phyloP scores from a whole-genome alignment of 768 basidiomycete species.

The Brasilioporus rufonigricans region DNA sequence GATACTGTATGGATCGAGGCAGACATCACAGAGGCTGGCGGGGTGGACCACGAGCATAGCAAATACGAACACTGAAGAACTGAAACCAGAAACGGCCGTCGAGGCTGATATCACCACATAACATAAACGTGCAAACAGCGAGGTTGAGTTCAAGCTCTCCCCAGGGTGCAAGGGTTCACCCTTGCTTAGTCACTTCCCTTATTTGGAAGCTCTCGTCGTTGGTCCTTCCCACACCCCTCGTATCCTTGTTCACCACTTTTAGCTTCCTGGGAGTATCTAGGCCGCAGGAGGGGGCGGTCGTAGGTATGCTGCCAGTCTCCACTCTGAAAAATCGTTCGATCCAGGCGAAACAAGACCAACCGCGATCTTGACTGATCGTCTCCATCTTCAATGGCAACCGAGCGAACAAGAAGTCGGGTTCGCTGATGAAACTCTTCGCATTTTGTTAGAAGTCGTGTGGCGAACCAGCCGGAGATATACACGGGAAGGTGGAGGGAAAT shows the following conservation, averaged over 20 bases:
- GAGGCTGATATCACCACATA: slow-evolving; percentile 33
- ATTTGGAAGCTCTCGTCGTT: slow-evolving; percentile 22
- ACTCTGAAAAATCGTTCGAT: slow-evolving; percentile 9
- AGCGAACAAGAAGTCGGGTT: neutral
- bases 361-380: slow-evolving; percentile 38
- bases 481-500: too few relatives aligned
- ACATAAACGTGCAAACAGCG: slow-evolving; percentile 32
- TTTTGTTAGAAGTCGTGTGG: too few relatives aligned
- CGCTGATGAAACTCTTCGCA: too few relatives aligned
- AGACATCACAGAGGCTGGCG: slow-evolving; percentile 74
- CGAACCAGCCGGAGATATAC: too few relatives aligned
- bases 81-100: slow-evolving; percentile 27
- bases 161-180: slow-evolving; percentile 23
- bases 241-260: neutral
- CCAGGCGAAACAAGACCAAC: slow-evolving; percentile 21
- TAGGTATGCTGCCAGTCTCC: slow-evolving; percentile 35
- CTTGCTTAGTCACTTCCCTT: slow-evolving; percentile 24
- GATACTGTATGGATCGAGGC: slow-evolving; percentile 57
- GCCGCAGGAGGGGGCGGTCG: slow-evolving; percentile 40
- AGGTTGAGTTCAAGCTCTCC: slow-evolving; percentile 2
- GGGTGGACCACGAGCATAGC: slow-evolving; percentile 64
- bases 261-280: slow-evolving; percentile 39
- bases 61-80: slow-evolving; percentile 24
- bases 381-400: slow-evolving; percentile 15
- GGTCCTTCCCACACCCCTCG: neutral